These are phyloP conservation scores for Aspergillus ochraceus DNA, from an alignment of 2,329 filamentous ascomycete species.

Conservation along the genomic window DNA sequence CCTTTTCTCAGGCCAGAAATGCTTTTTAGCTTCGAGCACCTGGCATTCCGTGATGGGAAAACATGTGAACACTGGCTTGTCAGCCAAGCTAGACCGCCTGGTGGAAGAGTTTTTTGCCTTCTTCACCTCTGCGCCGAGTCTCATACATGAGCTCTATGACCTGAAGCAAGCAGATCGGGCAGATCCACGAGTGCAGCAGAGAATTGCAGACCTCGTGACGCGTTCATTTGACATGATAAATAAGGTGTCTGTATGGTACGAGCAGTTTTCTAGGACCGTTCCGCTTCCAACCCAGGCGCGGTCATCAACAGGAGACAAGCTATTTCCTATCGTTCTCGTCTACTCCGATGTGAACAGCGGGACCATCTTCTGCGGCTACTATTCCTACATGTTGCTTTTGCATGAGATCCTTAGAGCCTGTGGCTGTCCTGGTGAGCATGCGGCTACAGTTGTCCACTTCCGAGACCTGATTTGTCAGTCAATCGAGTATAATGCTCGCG, in stretches of 20 bases:
- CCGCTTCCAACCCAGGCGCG: constrained; percentile 20
- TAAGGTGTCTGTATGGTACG: constrained; percentile 24
- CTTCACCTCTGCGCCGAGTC: constrained; percentile 26
- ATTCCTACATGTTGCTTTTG: constrained; percentile 29
- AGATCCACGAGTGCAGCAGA: constrained; percentile 8
- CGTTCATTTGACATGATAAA: constrained; percentile 22
- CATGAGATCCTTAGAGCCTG: constrained; percentile 21
- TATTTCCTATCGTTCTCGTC: constrained; percentile 22
- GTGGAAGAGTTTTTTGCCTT: constrained; percentile 29
- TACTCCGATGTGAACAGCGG: constrained; percentile 24
- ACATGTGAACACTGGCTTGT: constrained; percentile 16
- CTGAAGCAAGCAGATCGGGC: constrained; percentile 20
- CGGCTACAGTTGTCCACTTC: constrained; percentile 22
- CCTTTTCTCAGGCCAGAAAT: constrained; percentile 28
- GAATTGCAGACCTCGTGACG: constrained; percentile 16
- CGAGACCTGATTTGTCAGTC: constrained; percentile 33
- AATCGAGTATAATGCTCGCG: constrained; percentile 26
- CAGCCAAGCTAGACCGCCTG: constrained; percentile 14
- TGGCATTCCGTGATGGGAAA: constrained; percentile 29
- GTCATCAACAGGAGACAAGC: constrained; percentile 18
- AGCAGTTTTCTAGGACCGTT: constrained; percentile 16
- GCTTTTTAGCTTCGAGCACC: constrained; percentile 23
- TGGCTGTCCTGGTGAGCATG: constrained; percentile 15
- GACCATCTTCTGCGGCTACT: constrained; percentile 26
- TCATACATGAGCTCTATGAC: constrained; percentile 26